phyloP scores from a whole-genome alignment of 148 eudicot genomes.

The Fagopyrum homotropicum region DNA sequence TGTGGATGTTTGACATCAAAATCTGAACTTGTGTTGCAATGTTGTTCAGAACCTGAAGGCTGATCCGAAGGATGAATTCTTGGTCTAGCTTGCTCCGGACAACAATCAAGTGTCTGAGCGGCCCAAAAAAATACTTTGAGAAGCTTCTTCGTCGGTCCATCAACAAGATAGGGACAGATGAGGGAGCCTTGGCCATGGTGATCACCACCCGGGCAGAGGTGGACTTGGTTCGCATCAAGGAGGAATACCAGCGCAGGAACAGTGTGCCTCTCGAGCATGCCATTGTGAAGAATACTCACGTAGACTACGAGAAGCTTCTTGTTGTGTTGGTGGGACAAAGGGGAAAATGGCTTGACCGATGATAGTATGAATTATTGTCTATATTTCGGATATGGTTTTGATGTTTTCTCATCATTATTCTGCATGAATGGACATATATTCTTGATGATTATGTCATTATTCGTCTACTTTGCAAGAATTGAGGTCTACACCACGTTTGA shows the following conservation, averaged over 20 bases:
- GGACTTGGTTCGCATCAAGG: constrained; percentile 65
- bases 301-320: constrained; percentile 79
- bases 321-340: constrained; percentile 65
- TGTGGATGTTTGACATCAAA: neutral
- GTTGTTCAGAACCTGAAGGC: constrained; percentile 57
- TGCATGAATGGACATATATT: too few species aligned
- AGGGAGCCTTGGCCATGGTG: constrained; percentile 78
- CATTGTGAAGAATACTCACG: constrained; percentile 63
- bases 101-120: constrained; percentile 64
- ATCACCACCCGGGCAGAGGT: constrained; percentile 78
- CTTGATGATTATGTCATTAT: too few species aligned
- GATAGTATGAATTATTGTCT: too few species aligned
- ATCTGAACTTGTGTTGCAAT: neutral
- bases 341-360: too few species aligned
- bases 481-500: too few species aligned
- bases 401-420: too few species aligned
- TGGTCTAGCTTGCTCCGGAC: constrained; percentile 46
- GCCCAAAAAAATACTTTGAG: constrained; percentile 78
- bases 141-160: constrained; percentile 69
- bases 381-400: too few species aligned
- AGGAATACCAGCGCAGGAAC: constrained; percentile 73
- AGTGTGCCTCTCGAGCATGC: constrained; percentile 61
- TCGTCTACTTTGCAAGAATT: too few species aligned
- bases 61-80: constrained; percentile 64
- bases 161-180: constrained; percentile 74